Conservation (phyloP, 495 filamentous ascomycete genomes). For the Daldinia grandis region DNA sequence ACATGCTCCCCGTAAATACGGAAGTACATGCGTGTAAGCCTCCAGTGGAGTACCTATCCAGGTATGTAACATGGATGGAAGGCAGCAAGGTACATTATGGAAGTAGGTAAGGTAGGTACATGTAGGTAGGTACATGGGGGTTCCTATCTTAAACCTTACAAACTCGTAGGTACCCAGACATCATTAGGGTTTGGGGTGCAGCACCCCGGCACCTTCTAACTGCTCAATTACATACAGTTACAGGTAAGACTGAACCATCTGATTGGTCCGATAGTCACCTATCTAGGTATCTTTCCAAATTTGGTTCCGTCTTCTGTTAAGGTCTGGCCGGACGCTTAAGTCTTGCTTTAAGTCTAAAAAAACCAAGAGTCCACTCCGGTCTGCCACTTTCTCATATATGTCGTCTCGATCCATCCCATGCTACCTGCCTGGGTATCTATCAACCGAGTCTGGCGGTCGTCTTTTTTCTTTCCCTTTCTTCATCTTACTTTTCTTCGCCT, state of each 20-base stretch:
- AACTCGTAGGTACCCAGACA: constrained; percentile 20
- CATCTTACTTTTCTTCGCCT: constrained; percentile 2
- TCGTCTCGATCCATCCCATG: constrained; percentile 21
- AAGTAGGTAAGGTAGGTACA: too few species aligned
- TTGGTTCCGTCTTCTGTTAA: constrained; percentile 23
- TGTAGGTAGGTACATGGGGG: too few species aligned
- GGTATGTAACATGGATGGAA: background rate
- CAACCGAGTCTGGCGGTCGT: background rate
- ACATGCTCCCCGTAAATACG: background rate
- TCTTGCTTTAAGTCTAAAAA: constrained; percentile 9
- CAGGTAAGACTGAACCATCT: constrained; percentile 29
- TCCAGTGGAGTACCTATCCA: background rate
- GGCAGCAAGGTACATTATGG: too few species aligned
- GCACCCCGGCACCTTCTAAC: constrained; percentile 12
- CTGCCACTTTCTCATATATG: constrained; percentile 4
- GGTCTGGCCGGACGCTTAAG: constrained; percentile 16
- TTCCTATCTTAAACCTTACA: constrained; percentile 1
- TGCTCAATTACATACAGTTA: constrained; percentile 35
- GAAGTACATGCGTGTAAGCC: constrained; percentile 1
- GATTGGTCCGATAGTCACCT: constrained; percentile 37
- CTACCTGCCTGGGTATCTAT: background rate
- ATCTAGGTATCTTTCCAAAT: constrained; percentile 35
- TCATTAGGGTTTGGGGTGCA: constrained; percentile 31
- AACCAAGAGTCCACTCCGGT: constrained; percentile 9
- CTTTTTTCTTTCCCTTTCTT: background rate